Conservation (phyloP, 1,284 basidiomycete genomes). For the Rhodotorula sp. region DNA sequence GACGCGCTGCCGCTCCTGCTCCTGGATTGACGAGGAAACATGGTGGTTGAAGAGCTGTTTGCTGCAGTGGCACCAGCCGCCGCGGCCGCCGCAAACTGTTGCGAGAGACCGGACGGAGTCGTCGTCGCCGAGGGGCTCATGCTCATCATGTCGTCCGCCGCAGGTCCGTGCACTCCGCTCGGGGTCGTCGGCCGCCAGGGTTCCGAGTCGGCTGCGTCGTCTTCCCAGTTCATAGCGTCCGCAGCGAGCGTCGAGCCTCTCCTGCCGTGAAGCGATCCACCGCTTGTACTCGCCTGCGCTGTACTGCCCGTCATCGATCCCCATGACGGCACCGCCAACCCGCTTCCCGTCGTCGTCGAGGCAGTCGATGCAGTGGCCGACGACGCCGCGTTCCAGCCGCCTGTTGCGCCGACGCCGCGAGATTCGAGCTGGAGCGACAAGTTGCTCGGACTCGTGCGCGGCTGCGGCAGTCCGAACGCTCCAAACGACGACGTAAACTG, state of each 20-base stretch:
- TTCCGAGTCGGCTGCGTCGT: conserved; percentile 2
- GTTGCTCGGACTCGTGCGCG: conserved; percentile 6
- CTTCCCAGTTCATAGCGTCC: conserved; percentile 15
- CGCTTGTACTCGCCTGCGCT: background rate
- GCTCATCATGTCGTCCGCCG: conserved; percentile 10
- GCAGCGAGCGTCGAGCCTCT: background rate
- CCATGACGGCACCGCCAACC: background rate
- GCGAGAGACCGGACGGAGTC: background rate
- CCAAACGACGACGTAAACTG: conserved; percentile 15
- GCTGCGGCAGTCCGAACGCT: conserved; percentile 23
- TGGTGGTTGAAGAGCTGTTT: background rate
- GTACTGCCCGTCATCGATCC: background rate
- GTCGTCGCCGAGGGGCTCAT: conserved; percentile 15
- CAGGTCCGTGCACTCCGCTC: no score
- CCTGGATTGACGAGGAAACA: conserved; percentile 4
- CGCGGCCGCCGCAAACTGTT: background rate
- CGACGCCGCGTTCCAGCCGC: background rate
- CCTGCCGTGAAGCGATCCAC: background rate
- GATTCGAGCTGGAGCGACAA: conserved; percentile 22
- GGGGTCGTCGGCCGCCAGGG: background rate
- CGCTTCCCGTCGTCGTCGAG: background rate
- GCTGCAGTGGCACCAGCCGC: no score
- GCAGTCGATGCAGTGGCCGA: background rate
- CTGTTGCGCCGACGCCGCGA: background rate
- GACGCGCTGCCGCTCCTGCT: conserved; percentile 23